phyloP scores from a whole-genome alignment of 139 green algal species.

The Haematococcus lacustris region DNA sequence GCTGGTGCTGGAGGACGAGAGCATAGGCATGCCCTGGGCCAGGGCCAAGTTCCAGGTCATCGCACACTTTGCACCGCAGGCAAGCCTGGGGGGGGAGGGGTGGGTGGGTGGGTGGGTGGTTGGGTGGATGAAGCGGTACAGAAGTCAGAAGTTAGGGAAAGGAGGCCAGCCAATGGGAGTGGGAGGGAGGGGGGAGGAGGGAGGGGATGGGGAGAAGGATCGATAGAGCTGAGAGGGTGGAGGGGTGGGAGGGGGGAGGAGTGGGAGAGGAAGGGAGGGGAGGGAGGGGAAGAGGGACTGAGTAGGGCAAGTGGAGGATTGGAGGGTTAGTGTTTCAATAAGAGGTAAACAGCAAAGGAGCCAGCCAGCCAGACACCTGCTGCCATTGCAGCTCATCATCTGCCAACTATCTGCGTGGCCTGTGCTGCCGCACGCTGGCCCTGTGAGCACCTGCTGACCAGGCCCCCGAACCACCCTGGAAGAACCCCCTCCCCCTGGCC shows the following conservation, averaged over 20 bases:
- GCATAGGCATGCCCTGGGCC: conserved; percentile 41
- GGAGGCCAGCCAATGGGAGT: not conserved
- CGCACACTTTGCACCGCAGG: too few species aligned
- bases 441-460: not conserved
- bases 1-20: conserved; percentile 55
- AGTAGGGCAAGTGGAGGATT: not conserved
- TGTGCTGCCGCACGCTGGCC: not conserved
- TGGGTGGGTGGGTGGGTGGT: not conserved
- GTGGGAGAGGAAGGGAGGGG: not conserved
- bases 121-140: not conserved
- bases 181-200: not conserved
- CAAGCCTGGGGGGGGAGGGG: too few species aligned
- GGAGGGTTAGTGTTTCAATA: not conserved
- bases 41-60: conserved; percentile 36
- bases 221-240: not conserved
- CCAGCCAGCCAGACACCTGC: too few species aligned
- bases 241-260: not conserved
- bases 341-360: too few species aligned
- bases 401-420: not conserved
- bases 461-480: not conserved
- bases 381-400: too few species aligned
- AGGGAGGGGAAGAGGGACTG: not conserved
- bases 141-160: not conserved
- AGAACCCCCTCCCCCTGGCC: too few species aligned
- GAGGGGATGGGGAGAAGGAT: not conserved